Conservation (phyloP, 305 asterid genomes). For the Fraxinus sp. region DNA sequence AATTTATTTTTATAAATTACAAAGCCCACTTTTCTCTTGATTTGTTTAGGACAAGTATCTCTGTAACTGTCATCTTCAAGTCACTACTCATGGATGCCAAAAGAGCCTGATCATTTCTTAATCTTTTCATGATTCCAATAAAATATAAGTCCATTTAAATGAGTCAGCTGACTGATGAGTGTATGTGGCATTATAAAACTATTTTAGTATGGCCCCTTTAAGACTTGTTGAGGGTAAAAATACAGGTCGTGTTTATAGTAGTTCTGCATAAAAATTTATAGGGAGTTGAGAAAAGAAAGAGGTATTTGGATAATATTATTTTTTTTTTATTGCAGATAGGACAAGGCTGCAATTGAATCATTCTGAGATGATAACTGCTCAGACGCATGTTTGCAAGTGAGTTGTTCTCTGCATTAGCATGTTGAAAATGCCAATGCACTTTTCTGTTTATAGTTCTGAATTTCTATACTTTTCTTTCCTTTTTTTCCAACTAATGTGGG, state of each 20-base stretch:
- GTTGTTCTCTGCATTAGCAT: slow-evolving; percentile 25
- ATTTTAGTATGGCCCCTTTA: not conserved
- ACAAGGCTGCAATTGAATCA: slow-evolving; percentile 72
- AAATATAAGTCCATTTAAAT: not conserved
- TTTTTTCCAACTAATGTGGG: not conserved
- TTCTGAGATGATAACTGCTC: slow-evolving; percentile 66
- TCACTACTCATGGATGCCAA: not conserved
- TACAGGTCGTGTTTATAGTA: not conserved
- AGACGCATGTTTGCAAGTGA: slow-evolving; percentile 70
- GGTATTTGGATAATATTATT: not conserved
- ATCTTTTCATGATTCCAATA: not conserved
- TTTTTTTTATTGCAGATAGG: slow-evolving; percentile 52
- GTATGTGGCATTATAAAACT: not conserved
- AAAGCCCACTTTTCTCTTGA: not conserved
- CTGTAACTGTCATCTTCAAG: not conserved
- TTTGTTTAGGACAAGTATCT: not conserved
- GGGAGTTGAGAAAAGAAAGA: not conserved
- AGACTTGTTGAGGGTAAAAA: not conserved
- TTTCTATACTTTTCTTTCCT: not conserved
- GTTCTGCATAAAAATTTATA: not conserved
- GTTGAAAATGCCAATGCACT: not conserved
- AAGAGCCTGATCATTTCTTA: not conserved
- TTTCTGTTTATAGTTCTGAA: not conserved
- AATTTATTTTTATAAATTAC: not conserved
- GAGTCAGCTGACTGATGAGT: not conserved